A percentile compares a stretch with the other conserved stretches of the same genome.
Conservation (phyloP, 2,329 filamentous ascomycete species). For the Fusarium sp. region DNA sequence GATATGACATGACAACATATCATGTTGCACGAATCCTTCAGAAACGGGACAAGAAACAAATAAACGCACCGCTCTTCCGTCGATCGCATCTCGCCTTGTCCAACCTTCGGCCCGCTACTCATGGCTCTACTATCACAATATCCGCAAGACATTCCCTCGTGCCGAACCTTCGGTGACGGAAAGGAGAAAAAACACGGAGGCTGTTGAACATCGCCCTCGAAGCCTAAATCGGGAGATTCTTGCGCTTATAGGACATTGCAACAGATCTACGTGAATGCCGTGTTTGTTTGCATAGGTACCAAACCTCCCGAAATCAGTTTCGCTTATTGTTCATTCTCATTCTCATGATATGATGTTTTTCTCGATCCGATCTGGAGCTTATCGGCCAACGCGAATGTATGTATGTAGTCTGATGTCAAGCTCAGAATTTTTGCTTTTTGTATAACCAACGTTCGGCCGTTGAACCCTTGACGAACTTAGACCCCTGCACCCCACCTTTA, state of each 20-base stretch:
- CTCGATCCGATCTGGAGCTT: not conserved
- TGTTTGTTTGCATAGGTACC: slow-evolving; percentile 6
- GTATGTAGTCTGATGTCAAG: not conserved
- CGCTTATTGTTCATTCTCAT: not conserved
- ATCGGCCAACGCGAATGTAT: not conserved
- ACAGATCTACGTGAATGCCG: not conserved
- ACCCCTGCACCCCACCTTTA: slow-evolving; percentile 14
- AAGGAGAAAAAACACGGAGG: not conserved
- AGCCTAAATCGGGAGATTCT: slow-evolving; percentile 37
- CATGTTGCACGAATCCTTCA: slow-evolving; percentile 7
- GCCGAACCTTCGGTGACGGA: slow-evolving; percentile 15
- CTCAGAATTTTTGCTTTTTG: slow-evolving; percentile 2
- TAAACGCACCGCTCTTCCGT: slow-evolving; percentile 6
- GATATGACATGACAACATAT: slow-evolving; percentile 2
- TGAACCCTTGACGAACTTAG: slow-evolving; percentile 18
- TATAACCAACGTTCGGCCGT: not conserved
- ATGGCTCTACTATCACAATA: slow-evolving; percentile 29
- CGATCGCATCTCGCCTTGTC: slow-evolving; percentile 27
- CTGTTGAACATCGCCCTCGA: slow-evolving; percentile 27
- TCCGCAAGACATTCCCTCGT: slow-evolving; percentile 39
- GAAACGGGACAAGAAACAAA: not conserved
- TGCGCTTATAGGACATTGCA: slow-evolving; percentile 33
- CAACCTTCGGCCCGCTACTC: slow-evolving; percentile 27
- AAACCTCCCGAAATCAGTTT: not conserved
- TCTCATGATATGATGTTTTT: not conserved